These are phyloP conservation scores for Maudiozyma barnettii DNA, from an alignment of 805 yeast species.

Conservation along the genomic window DNA sequence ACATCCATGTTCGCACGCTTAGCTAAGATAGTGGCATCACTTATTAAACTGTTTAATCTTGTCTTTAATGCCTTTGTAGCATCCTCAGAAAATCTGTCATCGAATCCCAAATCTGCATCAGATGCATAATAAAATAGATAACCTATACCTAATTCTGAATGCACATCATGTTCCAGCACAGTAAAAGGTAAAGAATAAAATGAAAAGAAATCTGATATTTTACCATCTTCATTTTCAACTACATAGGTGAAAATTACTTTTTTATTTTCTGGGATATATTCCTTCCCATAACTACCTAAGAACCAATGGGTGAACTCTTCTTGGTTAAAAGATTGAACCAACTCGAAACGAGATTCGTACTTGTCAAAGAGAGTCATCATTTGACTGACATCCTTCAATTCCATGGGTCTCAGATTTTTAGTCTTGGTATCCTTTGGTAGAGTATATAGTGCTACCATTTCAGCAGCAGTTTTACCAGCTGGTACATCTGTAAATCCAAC, in stretches of 20 bases:
- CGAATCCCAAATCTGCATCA: slow-evolving; percentile 41
- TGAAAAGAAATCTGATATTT: slow-evolving; percentile 80
- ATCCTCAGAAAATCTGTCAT: slow-evolving; percentile 31
- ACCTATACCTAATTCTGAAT: slow-evolving; percentile 70
- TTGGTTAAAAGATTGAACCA: slow-evolving; percentile 54
- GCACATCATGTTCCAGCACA: slow-evolving; percentile 55
- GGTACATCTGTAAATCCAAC: slow-evolving; percentile 87
- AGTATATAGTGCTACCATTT: slow-evolving; percentile 61
- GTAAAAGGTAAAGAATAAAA: slow-evolving; percentile 84
- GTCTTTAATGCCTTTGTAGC: slow-evolving; percentile 39
- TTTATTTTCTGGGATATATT: slow-evolving; percentile 6
- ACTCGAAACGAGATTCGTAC: slow-evolving; percentile 62
- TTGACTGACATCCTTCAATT: slow-evolving; percentile 50
- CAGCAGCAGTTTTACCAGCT: slow-evolving; percentile 52
- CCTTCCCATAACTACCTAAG: slow-evolving; percentile 40
- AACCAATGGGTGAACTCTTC: slow-evolving; percentile 73
- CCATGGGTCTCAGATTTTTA: slow-evolving; percentile 44
- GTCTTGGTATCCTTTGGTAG: slow-evolving; percentile 45
- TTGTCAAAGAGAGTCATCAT: slow-evolving; percentile 48
- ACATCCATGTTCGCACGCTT: slow-evolving; percentile 68
- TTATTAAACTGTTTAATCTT: slow-evolving; percentile 53
- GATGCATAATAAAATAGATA: slow-evolving; percentile 87
- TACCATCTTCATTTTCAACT: slow-evolving; percentile 46
- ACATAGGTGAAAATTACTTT: slow-evolving; percentile 71
- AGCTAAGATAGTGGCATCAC: slow-evolving; percentile 70